Conservation (phyloP, 2,329 filamentous ascomycete species). For the Aurifilum marmelostoma region DNA sequence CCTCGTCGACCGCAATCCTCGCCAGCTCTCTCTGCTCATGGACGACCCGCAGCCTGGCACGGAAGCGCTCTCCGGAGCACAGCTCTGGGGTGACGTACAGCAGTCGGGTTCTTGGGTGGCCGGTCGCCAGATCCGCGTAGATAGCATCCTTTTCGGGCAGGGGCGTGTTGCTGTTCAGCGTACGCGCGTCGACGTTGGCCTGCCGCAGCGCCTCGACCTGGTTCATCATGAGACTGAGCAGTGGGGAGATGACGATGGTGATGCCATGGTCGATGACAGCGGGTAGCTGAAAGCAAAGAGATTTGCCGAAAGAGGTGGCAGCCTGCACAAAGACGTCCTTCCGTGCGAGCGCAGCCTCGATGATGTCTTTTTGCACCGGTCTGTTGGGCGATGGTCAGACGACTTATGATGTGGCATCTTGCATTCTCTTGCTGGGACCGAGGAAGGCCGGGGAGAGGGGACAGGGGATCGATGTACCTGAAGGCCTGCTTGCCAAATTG, state of each 20-base stretch:
- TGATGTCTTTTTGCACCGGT: conserved; percentile 85
- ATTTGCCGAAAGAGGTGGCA: conserved; percentile 89
- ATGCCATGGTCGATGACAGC: conserved; percentile 87
- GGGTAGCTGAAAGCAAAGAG: conserved; percentile 88
- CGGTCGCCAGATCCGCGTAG: conserved; percentile 80
- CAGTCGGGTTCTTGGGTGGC: conserved; percentile 80
- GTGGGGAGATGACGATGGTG: conserved; percentile 86
- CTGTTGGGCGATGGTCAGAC: conserved; percentile 48
- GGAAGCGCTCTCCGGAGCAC: conserved; percentile 77
- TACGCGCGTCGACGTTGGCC: conserved; percentile 77
- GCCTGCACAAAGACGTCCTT: conserved; percentile 94
- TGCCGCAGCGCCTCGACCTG: conserved; percentile 81
- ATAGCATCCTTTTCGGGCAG: conserved; percentile 67
- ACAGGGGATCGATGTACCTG: conserved; percentile 52
- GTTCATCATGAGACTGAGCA: conserved; percentile 93
- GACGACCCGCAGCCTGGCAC: conserved; percentile 72
- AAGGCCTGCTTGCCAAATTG: conserved; percentile 77
- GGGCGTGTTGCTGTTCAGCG: conserved; percentile 83
- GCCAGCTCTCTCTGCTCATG: conserved; percentile 83
- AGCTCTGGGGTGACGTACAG: conserved; percentile 94
- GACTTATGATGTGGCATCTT: neutral
- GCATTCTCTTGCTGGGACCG: neutral
- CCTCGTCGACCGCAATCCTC: conserved; percentile 88
- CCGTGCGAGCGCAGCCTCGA: conserved; percentile 76
- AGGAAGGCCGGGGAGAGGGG: neutral